These are phyloP conservation scores for Eucalyptus marginata DNA, from an alignment of 345 rosid species.

Conservation along the genomic window DNA sequence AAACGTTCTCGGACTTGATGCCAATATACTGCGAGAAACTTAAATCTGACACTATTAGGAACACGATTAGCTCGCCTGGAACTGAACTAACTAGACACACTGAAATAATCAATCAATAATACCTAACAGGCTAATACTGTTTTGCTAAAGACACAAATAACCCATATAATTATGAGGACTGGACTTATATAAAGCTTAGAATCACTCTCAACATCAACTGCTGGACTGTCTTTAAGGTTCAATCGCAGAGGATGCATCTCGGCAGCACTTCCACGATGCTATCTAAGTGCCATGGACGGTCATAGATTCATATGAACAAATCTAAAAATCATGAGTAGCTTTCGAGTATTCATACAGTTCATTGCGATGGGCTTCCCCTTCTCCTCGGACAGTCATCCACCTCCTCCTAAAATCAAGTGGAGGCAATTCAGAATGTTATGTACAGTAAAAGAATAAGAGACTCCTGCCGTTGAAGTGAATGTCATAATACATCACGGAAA, in stretches of 20 bases:
- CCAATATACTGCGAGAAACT: neutral
- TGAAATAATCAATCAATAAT: neutral
- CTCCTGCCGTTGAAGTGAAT: neutral
- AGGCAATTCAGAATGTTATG: neutral
- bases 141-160: neutral
- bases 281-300: neutral
- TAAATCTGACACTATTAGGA: neutral
- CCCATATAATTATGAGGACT: neutral
- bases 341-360: neutral
- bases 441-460: neutral
- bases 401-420: neutral
- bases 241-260: neutral
- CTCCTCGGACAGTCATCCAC: neutral
- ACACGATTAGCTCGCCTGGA: neutral
- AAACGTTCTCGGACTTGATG: neutral
- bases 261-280: neutral
- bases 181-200: neutral
- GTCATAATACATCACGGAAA: neutral
- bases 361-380: neutral
- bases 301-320: neutral
- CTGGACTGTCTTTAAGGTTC: neutral
- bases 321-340: neutral
- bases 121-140: neutral
- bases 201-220: neutral
- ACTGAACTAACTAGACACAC: neutral